phyloP scores from a whole-genome alignment of 140 eudicot species.

The Cichorium intybus region DNA sequence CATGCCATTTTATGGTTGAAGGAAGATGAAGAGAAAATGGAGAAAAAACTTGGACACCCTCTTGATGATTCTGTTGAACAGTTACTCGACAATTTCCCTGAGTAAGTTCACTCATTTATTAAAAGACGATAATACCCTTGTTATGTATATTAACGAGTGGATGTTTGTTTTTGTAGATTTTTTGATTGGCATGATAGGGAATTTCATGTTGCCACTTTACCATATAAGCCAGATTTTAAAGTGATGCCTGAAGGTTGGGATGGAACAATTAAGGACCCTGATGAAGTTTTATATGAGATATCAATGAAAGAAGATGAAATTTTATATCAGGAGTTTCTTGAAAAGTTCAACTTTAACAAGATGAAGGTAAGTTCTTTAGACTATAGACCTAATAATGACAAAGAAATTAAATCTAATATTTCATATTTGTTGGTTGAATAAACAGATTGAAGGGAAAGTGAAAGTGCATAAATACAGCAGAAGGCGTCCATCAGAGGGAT shows the following conservation, averaged over 20 bases:
- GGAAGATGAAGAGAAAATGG: conserved; percentile 78
- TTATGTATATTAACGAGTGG: not conserved
- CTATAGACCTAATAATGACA: no score
- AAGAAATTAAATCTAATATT: no score
- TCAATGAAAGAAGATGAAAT: conserved; percentile 93
- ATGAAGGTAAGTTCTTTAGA: conserved; percentile 77
- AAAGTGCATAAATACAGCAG: conserved; percentile 84
- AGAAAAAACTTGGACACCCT: conserved; percentile 75
- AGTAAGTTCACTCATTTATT: conserved; percentile 40
- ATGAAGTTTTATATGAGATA: conserved; percentile 89
- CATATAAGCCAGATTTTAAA: conserved; percentile 85
- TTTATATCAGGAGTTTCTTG: conserved; percentile 80
- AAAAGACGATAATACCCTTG: not conserved
- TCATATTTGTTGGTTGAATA: conserved; percentile 5
- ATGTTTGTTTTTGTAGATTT: conserved; percentile 45
- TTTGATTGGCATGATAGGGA: conserved; percentile 84
- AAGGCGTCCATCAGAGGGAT: conserved; percentile 82
- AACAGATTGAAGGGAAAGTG: conserved; percentile 66
- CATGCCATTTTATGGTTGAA: conserved; percentile 89
- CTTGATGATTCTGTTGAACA: conserved; percentile 83
- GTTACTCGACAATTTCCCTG: conserved; percentile 74
- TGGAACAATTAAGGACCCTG: conserved; percentile 92
- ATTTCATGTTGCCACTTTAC: conserved; percentile 85
- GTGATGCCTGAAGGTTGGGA: conserved; percentile 99
- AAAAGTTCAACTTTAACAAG: conserved; percentile 80